These are phyloP conservation scores for Euphorbia peplus DNA, from an alignment of 345 rosid genomes.

Conservation along the genomic window DNA sequence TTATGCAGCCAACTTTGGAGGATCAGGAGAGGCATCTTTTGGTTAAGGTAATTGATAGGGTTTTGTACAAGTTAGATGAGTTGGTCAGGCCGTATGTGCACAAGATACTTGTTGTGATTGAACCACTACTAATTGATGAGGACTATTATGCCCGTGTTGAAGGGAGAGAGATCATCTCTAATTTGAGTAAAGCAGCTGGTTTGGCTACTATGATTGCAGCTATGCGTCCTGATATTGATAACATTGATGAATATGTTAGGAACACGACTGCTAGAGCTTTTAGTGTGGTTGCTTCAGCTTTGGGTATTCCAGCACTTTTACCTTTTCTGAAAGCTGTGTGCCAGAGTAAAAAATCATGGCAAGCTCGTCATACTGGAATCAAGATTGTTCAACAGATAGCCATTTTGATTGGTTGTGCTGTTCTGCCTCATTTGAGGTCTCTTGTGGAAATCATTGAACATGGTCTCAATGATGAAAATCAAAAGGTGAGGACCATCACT, in stretches of 20 bases:
- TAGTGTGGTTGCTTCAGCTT: conserved; percentile 99
- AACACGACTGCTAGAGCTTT: conserved; percentile 99
- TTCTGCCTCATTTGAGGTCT: conserved; percentile 88
- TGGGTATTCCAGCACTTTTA: conserved; percentile 88
- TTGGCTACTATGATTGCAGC: conserved; percentile 99
- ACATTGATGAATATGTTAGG: conserved; percentile 96
- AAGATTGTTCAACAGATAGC: conserved; percentile 99
- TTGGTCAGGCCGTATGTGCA: conserved; percentile 95
- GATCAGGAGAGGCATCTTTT: conserved; percentile 99
- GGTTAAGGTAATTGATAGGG: conserved; percentile 95
- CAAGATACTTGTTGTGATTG: conserved; percentile 97
- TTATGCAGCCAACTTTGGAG: conserved; percentile 97
- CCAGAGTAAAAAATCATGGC: conserved; percentile 99
- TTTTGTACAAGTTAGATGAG: conserved; percentile 92
- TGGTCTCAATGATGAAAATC: conserved; percentile 96
- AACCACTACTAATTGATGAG: conserved; percentile 96
- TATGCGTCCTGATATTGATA: conserved; percentile 99
- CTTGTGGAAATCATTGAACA: conserved; percentile 91
- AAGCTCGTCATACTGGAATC: conserved; percentile 98
- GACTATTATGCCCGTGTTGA: conserved; percentile 99
- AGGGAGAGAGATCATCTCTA: conserved; percentile 97
- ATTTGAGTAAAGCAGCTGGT: conserved; percentile 97
- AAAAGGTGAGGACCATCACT: conserved; percentile 95
- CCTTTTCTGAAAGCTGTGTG: conserved; percentile 98
- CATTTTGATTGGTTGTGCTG: conserved; percentile 96